A percentile compares a stretch with the other conserved stretches of the same genome.
Evolutionary conservation across 2,329 filamentous ascomycete species (phyloP).

Genomic region (Beauveria asiatica): DNA sequence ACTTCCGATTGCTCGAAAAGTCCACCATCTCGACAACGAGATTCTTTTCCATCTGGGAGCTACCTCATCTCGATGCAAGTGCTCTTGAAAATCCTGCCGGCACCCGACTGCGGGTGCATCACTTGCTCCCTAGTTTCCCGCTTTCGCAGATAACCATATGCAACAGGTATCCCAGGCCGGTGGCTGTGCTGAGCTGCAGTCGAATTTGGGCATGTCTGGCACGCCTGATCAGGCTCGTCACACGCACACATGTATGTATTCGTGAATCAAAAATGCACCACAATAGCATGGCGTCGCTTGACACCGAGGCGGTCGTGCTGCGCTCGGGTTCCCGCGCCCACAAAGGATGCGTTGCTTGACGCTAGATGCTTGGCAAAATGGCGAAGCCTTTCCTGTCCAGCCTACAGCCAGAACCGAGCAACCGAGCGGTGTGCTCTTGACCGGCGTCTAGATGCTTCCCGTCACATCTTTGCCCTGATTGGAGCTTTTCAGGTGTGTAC

Average conservation of each 20-base stretch:
- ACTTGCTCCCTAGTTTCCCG: background rate
- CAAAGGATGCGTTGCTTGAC: background rate
- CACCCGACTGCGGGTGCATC: too few relatives aligned
- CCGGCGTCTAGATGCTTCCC: background rate
- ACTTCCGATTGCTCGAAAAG: background rate
- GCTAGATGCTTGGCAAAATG: background rate
- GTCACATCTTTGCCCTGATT: background rate
- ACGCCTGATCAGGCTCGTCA: background rate
- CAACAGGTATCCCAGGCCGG: background rate
- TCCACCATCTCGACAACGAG: too few relatives aligned
- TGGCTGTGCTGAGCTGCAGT: background rate
- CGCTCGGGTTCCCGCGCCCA: conserved; percentile 2
- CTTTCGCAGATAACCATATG: background rate
- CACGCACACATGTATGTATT: background rate
- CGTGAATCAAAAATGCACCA: background rate
- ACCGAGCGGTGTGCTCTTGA: background rate
- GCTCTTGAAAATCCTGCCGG: too few relatives aligned
- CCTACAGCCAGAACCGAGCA: background rate
- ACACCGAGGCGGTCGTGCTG: background rate
- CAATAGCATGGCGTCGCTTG: background rate
- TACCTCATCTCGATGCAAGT: background rate
- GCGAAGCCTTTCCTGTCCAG: background rate
- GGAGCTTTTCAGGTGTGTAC: too few relatives aligned
- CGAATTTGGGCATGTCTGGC: background rate
- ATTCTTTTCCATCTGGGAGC: background rate